Conservation (phyloP, 768 basidiomycete genomes). For the Phanerodontia chrysosporium region DNA sequence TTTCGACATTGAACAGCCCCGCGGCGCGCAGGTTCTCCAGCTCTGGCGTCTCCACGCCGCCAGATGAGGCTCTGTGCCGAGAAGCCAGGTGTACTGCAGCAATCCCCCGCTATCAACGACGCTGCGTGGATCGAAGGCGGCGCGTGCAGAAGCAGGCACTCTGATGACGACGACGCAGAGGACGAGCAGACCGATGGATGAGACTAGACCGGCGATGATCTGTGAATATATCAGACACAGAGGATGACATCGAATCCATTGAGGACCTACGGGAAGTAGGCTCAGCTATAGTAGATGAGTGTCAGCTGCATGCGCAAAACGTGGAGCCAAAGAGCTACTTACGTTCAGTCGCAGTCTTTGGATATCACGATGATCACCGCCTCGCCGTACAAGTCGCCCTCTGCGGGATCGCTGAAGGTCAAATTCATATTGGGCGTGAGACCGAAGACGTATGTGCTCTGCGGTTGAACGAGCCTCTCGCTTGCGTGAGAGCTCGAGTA, state of each 20-base stretch:
- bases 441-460: neutral
- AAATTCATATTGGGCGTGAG: neutral
- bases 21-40: neutral
- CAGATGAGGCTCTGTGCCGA: neutral
- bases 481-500: neutral
- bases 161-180: neutral
- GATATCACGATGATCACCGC: neutral
- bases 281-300: too few species aligned
- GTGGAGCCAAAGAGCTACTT: neutral
- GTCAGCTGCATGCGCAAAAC: neutral
- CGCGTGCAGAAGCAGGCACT: neutral
- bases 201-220: neutral
- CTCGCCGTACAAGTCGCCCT: neutral
- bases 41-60: neutral
- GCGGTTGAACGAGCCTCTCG: neutral
- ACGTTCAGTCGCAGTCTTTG: neutral
- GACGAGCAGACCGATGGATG: neutral
- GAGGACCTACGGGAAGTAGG: neutral
- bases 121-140: neutral
- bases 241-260: neutral
- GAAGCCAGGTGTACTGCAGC: neutral
- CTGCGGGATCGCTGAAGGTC: neutral
- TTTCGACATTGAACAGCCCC: neutral
- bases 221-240: too few species aligned
- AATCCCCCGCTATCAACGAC: neutral